Evolutionary conservation across 257 asterid species (phyloP), one percentile per base, ranked within the genome.

Genomic region (Solanum appendiculatum): DNA sequence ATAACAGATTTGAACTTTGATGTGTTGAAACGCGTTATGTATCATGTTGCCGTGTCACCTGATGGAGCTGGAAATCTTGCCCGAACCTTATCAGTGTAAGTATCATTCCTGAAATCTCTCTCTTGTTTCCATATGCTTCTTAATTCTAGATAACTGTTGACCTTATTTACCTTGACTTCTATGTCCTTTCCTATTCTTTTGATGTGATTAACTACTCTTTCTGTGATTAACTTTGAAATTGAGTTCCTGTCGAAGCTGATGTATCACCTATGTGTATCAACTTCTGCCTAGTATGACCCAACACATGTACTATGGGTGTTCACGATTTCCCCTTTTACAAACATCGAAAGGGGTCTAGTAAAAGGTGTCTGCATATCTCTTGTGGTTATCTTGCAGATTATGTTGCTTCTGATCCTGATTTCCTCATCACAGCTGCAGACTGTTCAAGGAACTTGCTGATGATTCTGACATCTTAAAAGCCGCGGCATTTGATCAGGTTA

Each of bases 351-450:
- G 18, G 66, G 68, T 81, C 66, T 56, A 48, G 68, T 31, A 31
- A 46, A 81, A 29, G 85, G 66, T 33, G 66, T 48, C 20, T 29
- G 85, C 85, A 48, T 81, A 48, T 48, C 69, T 81, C 68, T 81
- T 18, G 27, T 31, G 69, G 42, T 81, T 18, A 81, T 81, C 69
- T 81, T 81, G 69, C 46, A 81, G 46, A 81, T 20, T 48, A 81
- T 20, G 58, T 23, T 33, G 66, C 77, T 33, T 86, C 87, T 86
- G 81, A 86, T 86, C 68, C 11, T 16, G 48, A n/a, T 86, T 51
- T 58, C 84, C 82, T 70, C 48, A 16, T 84, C 86, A 68, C 87
- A 89, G 91, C 73, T 89, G 90, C 90, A 89, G 90, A 48, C n/a
- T 82, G 70, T 89, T 89, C 64, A 87, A 85, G 88, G 87, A 89